phyloP scores from a whole-genome alignment of 805 yeast species.

The Ogataea pignaliae region DNA sequence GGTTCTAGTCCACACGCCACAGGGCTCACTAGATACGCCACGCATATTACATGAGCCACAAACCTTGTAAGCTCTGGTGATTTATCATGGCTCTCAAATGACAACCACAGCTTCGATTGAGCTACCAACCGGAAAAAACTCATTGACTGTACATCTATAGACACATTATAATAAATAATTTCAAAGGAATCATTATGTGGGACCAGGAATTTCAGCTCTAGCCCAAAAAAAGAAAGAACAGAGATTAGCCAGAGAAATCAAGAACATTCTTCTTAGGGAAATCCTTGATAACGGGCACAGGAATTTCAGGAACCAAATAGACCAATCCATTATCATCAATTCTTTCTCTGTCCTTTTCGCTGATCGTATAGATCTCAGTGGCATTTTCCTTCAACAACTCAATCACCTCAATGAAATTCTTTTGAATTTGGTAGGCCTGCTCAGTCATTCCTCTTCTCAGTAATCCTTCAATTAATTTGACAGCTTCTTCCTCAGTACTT shows the following conservation, averaged over 20 bases:
- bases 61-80: too few relatives aligned
- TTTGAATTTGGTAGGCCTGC: slow-evolving; percentile 80
- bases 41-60: too few relatives aligned
- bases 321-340: slow-evolving; percentile 84
- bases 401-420: slow-evolving; percentile 54
- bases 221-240: too few relatives aligned
- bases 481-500: slow-evolving; percentile 70
- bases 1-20: too few relatives aligned
- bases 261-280: slow-evolving; percentile 56
- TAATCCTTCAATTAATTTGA: slow-evolving; percentile 68
- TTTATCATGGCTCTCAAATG: too few relatives aligned
- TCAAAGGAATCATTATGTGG: too few relatives aligned
- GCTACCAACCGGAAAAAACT: too few relatives aligned
- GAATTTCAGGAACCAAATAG: slow-evolving; percentile 71
- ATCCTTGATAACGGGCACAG: slow-evolving; percentile 59
- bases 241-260: slow-evolving; percentile 42
- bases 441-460: slow-evolving; percentile 66
- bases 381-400: slow-evolving; percentile 54
- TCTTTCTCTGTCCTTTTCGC: slow-evolving; percentile 85
- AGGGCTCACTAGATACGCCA: too few relatives aligned
- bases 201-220: too few relatives aligned
- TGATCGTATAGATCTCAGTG: slow-evolving; percentile 72
- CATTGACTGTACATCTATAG: too few relatives aligned
- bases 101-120: too few relatives aligned
- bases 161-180: too few relatives aligned